Evolutionary conservation across 1,284 basidiomycete genomes (phyloP).

Genomic region (Austropuccinia psidii): DNA sequence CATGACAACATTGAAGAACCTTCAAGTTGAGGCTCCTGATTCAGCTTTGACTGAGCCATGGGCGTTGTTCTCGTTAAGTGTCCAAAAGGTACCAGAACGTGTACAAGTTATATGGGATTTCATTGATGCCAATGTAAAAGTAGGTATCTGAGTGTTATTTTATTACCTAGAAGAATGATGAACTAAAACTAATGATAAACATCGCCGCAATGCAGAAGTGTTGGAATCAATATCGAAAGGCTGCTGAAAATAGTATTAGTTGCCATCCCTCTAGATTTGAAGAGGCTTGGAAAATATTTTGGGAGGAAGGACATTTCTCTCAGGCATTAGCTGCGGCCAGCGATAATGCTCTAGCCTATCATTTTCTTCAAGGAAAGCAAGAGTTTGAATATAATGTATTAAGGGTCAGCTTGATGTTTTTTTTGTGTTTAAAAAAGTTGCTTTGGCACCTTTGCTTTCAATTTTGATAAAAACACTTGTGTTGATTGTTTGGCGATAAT

Average conservation of each 20-base stretch:
- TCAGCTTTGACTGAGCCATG: slow-evolving; percentile 1
- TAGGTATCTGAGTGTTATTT: background rate
- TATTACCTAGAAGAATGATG: no score
- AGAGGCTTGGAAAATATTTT: background rate
- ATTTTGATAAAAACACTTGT: background rate
- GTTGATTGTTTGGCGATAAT: background rate
- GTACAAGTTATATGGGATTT: background rate
- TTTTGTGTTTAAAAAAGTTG: background rate
- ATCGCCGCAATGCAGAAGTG: background rate
- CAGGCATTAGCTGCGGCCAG: slow-evolving; percentile 10
- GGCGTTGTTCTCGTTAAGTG: background rate
- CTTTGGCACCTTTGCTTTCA: no score
- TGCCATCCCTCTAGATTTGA: background rate
- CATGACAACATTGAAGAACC: background rate
- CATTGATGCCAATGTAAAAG: background rate
- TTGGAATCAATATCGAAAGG: background rate
- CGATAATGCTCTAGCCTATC: background rate
- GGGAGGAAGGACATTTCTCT: background rate
- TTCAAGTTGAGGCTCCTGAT: background rate
- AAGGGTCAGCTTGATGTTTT: background rate
- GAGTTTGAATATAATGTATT: slow-evolving; percentile 1
- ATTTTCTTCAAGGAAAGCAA: background rate
- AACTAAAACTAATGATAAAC: no score
- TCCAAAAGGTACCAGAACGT: background rate
- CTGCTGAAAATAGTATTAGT: background rate